Evolutionary conservation across 495 filamentous ascomycete species (phyloP).

Genomic region (Evernia prunastri): DNA sequence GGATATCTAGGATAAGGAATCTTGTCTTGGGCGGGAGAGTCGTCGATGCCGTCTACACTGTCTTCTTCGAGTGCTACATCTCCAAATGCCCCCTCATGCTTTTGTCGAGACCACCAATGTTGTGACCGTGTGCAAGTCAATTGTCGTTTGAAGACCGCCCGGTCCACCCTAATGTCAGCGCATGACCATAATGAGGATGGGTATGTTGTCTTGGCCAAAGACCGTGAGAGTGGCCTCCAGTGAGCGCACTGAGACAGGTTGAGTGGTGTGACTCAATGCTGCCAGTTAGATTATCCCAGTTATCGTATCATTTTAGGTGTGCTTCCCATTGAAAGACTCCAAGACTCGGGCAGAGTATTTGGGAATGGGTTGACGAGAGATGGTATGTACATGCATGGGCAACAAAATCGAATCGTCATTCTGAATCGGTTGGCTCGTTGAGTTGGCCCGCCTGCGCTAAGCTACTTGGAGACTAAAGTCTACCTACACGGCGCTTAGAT

Average conservation of each 20-base stretch:
- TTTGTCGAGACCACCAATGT: constrained; percentile 20
- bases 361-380: not conserved
- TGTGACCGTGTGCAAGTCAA: constrained; percentile 14
- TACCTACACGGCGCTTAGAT: not conserved
- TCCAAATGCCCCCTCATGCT: constrained; percentile 8
- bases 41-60: not conserved
- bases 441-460: too few relatives aligned
- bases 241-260: constrained; percentile 24
- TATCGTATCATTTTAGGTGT: not conserved
- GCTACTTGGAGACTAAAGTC: too few relatives aligned
- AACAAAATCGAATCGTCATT: not conserved
- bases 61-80: constrained; percentile 4
- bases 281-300: not conserved
- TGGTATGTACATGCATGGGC: not conserved
- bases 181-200: constrained; percentile 29
- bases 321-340: not conserved
- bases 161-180: constrained; percentile 16
- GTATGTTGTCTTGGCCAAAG: constrained; percentile 31
- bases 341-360: not conserved
- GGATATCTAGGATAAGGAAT: not conserved
- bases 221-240: constrained; percentile 23
- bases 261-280: constrained; percentile 13
- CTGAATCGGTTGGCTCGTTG: too few relatives aligned
- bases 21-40: not conserved
- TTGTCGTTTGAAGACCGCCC: constrained; percentile 3